phyloP scores from a whole-genome alignment of 257 asterid species.

The Haberlea rhodopensis region DNA sequence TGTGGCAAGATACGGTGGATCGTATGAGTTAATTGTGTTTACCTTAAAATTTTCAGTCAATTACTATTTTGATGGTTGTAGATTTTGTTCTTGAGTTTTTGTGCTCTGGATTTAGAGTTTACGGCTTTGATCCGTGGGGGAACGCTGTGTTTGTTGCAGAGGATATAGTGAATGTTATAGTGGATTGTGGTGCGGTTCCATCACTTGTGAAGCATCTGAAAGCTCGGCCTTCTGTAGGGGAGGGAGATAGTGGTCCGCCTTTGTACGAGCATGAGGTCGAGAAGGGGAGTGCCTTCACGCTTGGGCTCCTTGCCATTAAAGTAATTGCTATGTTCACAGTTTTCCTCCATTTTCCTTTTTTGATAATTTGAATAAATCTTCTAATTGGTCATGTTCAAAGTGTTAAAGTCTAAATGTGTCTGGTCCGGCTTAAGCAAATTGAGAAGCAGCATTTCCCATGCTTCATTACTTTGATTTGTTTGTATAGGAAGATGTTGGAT shows the following conservation, averaged over 20 bases:
- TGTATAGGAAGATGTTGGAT: background rate
- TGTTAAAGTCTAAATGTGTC: background rate
- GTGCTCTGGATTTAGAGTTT: constrained; percentile 24
- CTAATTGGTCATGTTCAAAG: background rate
- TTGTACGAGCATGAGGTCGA: constrained; percentile 88
- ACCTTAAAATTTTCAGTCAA: background rate
- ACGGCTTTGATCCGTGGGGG: constrained; percentile 28
- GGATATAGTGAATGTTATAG: constrained; percentile 82
- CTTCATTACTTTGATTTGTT: background rate
- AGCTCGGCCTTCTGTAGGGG: constrained; percentile 48
- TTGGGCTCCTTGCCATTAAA: constrained; percentile 92
- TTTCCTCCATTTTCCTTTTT: background rate
- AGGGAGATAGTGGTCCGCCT: constrained; percentile 43
- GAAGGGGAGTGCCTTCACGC: constrained; percentile 96
- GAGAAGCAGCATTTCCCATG: background rate
- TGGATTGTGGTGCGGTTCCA: constrained; percentile 92
- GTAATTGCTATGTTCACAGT: constrained; percentile 37
- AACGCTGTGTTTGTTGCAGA: constrained; percentile 53
- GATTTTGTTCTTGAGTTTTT: background rate
- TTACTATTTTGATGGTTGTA: constrained; percentile 4
- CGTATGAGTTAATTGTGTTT: constrained; percentile 2
- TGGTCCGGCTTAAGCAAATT: no score
- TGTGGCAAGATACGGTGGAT: constrained; percentile 2
- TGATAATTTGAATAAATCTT: constrained; percentile 10
- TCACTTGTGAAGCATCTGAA: constrained; percentile 71